A percentile compares a stretch with the other conserved stretches of the same genome.
phyloP scores from a whole-genome alignment of 2,329 filamentous ascomycete species.

The Diplodia seriata region DNA sequence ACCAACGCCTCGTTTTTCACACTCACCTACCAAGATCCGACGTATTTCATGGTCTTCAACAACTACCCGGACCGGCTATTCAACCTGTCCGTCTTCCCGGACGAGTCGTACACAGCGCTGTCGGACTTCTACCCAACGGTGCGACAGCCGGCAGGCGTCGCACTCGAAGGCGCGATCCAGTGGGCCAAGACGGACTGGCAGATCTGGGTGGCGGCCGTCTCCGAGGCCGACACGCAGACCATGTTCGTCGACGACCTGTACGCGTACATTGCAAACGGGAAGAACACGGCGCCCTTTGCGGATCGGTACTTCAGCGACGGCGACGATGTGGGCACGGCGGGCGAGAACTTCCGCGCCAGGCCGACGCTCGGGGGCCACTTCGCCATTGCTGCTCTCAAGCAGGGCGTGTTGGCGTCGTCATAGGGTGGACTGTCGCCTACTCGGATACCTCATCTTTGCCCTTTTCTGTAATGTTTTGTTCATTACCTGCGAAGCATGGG shows the following conservation, averaged over 20 bases:
- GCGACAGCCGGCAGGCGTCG: constrained; percentile 47
- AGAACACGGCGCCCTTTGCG: constrained; percentile 54
- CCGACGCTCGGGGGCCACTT: constrained; percentile 55
- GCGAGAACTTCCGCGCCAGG: constrained; percentile 44
- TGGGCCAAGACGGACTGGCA: constrained; percentile 57
- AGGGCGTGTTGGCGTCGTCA: constrained; percentile 13
- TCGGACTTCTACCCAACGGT: constrained; percentile 48
- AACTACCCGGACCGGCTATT: constrained; percentile 52
- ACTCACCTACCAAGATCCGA: constrained; percentile 47
- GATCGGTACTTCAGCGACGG: constrained; percentile 52
- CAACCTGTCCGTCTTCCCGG: constrained; percentile 48
- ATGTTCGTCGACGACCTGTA: constrained; percentile 52
- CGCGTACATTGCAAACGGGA: constrained; percentile 51
- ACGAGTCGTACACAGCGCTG: constrained; percentile 47
- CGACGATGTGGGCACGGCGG: constrained; percentile 36
- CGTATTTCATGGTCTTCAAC: constrained; percentile 52
- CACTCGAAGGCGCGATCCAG: constrained; percentile 49
- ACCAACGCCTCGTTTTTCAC: constrained; percentile 49
- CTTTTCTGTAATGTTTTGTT: not conserved
- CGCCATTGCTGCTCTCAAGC: constrained; percentile 49
- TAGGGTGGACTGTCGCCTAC: not conserved
- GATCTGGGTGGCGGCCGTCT: constrained; percentile 49
- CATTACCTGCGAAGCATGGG: not conserved
- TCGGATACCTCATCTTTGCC: too few relatives aligned
- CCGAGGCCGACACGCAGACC: constrained; percentile 29